Base-by-base conservation (phyloP, 108 stramenopile genomes). In the Pinguiococcus pyrenoidosus region DNA sequence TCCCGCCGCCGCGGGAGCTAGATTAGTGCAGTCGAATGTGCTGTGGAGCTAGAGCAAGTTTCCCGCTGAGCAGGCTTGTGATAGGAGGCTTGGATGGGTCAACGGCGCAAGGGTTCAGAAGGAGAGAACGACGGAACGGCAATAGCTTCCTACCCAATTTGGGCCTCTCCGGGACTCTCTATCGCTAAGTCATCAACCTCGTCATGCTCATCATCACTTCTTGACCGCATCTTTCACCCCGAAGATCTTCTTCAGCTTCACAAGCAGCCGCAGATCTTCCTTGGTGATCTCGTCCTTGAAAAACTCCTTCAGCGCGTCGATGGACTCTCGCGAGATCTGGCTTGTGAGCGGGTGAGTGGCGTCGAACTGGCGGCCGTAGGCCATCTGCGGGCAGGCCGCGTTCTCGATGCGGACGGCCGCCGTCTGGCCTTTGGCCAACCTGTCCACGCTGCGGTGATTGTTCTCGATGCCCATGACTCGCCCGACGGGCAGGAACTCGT, bases 181-280 rank as follows among this genome's bases (percentile, higher is more conserved):
- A n/a, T n/a, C n/a, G n/a, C n/a, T n/a, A n/a, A n/a, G n/a, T n/a
- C n/a, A n/a, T n/a, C n/a, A n/a, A n/a, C n/a, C n/a, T n/a, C n/a
- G n/a, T n/a, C n/a, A n/a, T n/a, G n/a, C n/a, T n/a, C n/a, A n/a
- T n/a, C n/a, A n/a, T n/a, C n/a, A n/a, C n/a, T n/a, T n/a, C n/a
- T n/a, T n/a, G n/a, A n/a, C n/a, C n/a, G n/a, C n/a, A n/a, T n/a
- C n/a, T n/a, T n/a, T 48, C 29, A n/a, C n/a, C n/a, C n/a, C n/a
- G 66, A 83, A 96, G 16, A 94, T 83, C 69, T 91, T 92, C 77
- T 97, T 97, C 45, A 97, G 82, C 76, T 97, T 93, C 25, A 94
- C 73, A 6, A 92, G 85, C 27, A 97, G 82, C 30, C 78, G 76
- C 85, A 87, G 87, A 62, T 94, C 92, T 30, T 89, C 87, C 44